Percentiles rank a stretch among this genome's conserved stretches.
Conservation (phyloP, 257 asterid species). For the Anisodus acutangulus region DNA sequence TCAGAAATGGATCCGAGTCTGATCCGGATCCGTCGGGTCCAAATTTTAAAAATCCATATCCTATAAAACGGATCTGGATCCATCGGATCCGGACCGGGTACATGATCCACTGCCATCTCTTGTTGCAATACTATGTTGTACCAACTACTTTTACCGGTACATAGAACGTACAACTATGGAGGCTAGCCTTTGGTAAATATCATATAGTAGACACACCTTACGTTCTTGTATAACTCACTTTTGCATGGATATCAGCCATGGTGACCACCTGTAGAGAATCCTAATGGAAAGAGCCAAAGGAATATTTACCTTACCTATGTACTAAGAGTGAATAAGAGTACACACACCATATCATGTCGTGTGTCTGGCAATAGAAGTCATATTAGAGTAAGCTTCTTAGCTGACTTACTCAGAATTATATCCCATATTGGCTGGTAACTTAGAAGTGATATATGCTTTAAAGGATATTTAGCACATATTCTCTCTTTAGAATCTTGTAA, state of each 20-base stretch:
- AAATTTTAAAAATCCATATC: no score
- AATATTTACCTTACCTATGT: constrained; percentile 11
- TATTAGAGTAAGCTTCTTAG: constrained; percentile 27
- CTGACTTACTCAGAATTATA: constrained; percentile 18
- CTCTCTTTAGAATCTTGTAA: constrained; percentile 13
- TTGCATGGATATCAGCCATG: constrained; percentile 12
- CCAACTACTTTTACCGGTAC: neutral
- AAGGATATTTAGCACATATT: constrained; percentile 7
- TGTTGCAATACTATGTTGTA: constrained; percentile 1
- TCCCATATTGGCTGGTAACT: neutral
- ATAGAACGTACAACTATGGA: neutral
- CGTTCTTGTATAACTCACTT: constrained; percentile 14
- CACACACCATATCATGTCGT: neutral
- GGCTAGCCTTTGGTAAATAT: constrained; percentile 12
- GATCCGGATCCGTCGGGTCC: no score
- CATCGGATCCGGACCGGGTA: no score
- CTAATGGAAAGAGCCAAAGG: neutral
- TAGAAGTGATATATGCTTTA: neutral
- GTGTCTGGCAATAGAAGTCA: constrained; percentile 14
- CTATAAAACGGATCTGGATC: no score
- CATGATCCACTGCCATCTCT: no score
- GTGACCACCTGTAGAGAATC: neutral
- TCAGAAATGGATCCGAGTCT: no score
- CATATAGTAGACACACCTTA: neutral
- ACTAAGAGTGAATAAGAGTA: neutral